phyloP scores from a whole-genome alignment of 1,284 basidiomycete species.

The Singerocomus rubriflavus region DNA sequence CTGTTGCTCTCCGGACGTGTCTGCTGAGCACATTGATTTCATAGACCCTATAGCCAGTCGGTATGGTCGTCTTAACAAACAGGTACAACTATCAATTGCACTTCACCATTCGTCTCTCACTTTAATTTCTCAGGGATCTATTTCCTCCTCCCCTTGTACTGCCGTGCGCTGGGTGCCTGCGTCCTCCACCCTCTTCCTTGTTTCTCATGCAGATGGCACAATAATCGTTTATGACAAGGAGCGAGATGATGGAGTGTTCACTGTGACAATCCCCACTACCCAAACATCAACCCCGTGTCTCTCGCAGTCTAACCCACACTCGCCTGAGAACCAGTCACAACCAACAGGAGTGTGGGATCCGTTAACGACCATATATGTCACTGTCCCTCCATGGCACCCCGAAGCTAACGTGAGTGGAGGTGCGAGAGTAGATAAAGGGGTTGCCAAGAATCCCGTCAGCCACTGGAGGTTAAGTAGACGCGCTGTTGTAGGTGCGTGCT shows the following conservation, averaged over 20 bases:
- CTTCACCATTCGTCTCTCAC: slow-evolving; percentile 19
- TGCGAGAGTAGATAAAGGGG: slow-evolving; percentile 55
- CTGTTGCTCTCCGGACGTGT: background rate
- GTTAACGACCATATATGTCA: slow-evolving; percentile 72
- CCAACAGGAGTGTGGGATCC: slow-evolving; percentile 60
- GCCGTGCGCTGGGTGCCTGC: slow-evolving; percentile 88
- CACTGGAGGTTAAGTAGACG: slow-evolving; percentile 77
- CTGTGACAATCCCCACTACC: slow-evolving; percentile 50
- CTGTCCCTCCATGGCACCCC: slow-evolving; percentile 79
- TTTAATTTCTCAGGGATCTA: slow-evolving; percentile 18
- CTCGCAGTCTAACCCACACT: slow-evolving; percentile 10
- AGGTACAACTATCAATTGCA: slow-evolving; percentile 41
- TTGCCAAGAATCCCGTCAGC: slow-evolving; percentile 79
- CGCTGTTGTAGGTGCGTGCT: slow-evolving; percentile 65
- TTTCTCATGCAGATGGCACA: slow-evolving; percentile 88
- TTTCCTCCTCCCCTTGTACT: slow-evolving; percentile 34
- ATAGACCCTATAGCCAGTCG: slow-evolving; percentile 80
- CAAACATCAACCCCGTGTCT: slow-evolving; percentile 14
- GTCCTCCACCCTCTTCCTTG: slow-evolving; percentile 82
- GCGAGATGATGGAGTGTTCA: slow-evolving; percentile 79
- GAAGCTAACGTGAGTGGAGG: slow-evolving; percentile 40
- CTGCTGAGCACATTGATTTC: slow-evolving; percentile 1
- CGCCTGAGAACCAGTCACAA: slow-evolving; percentile 13
- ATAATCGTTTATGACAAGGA: slow-evolving; percentile 88
- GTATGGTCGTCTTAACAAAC: slow-evolving; percentile 91